Percentiles rank a stretch among this genome's conserved stretches.
phyloP scores from a whole-genome alignment of 129 eudicot species.

The Gnaphalium uliginosum region DNA sequence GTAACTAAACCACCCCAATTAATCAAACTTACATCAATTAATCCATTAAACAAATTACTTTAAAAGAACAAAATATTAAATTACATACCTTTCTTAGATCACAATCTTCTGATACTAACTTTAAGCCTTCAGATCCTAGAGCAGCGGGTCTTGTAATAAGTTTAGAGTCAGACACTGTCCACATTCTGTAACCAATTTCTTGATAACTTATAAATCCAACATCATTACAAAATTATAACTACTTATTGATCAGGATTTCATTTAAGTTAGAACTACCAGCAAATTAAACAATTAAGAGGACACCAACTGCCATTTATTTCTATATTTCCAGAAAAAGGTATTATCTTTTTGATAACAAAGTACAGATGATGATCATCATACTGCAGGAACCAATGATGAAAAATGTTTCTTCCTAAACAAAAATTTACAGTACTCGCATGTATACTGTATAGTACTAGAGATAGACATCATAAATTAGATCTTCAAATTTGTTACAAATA shows the following conservation, averaged over 20 bases:
- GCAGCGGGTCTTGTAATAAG: slow-evolving; percentile 61
- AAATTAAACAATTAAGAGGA: not conserved
- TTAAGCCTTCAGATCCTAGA: slow-evolving; percentile 62
- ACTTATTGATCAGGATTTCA: slow-evolving; percentile 3
- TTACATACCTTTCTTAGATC: slow-evolving; percentile 62
- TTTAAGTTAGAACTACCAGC: not conserved
- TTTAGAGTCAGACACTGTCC: slow-evolving; percentile 67
- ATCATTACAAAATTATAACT: not conserved
- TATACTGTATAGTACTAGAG: not conserved
- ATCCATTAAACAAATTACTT: not conserved
- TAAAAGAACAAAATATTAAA: not conserved
- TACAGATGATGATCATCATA: slow-evolving; percentile 29
- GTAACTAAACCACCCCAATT: slow-evolving; percentile 36
- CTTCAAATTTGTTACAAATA: slow-evolving; percentile 22
- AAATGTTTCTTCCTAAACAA: slow-evolving; percentile 16
- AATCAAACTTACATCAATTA: slow-evolving; percentile 14
- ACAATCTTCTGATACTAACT: slow-evolving; percentile 78
- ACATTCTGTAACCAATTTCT: slow-evolving; percentile 56
- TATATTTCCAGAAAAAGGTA: not conserved
- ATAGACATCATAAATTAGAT: slow-evolving; percentile 34
- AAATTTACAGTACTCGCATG: slow-evolving; percentile 12
- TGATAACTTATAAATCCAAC: slow-evolving; percentile 25
- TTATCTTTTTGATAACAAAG: slow-evolving; percentile 11
- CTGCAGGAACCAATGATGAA: slow-evolving; percentile 22
- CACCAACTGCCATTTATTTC: slow-evolving; percentile 20